These are phyloP conservation scores for Annona squamosa DNA, from an alignment of 164 flowering plant genomes.

Conservation along the genomic window DNA sequence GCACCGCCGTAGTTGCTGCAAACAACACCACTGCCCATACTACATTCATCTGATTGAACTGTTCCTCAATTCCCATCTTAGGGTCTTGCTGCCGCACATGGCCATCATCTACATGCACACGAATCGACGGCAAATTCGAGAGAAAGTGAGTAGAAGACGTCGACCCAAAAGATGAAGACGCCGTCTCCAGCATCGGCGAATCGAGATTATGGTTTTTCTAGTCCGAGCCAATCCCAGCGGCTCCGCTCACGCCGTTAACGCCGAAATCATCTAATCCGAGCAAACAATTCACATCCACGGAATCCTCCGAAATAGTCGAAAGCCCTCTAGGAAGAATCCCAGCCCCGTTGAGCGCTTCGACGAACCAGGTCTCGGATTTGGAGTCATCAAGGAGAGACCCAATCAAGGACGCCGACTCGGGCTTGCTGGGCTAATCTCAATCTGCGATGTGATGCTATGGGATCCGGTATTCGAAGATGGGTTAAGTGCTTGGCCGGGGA, in stretches of 20 bases:
- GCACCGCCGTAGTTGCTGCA: background rate
- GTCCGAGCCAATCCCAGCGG: background rate
- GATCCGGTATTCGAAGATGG: too few relatives aligned
- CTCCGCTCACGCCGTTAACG: background rate
- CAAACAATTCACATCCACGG: constrained; percentile 39
- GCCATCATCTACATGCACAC: constrained; percentile 53
- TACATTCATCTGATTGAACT: constrained; percentile 51
- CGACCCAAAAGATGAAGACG: constrained; percentile 62
- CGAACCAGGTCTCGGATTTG: constrained; percentile 81
- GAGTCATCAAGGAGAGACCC: constrained; percentile 60
- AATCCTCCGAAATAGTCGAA: constrained; percentile 39
- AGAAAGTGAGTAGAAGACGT: constrained; percentile 64
- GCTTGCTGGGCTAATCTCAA: constrained; percentile 45
- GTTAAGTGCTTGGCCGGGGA: too few relatives aligned
- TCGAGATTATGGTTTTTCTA: background rate
- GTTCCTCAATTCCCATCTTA: constrained; percentile 58
- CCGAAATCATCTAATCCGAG: constrained; percentile 38
- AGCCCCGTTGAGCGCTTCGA: constrained; percentile 63
- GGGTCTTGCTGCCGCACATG: constrained; percentile 26
- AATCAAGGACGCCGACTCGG: constrained; percentile 56
- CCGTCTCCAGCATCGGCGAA: constrained; percentile 52
- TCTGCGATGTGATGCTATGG: too few relatives aligned
- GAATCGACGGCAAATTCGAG: constrained; percentile 62
- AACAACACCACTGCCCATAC: background rate
- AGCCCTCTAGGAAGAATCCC: constrained; percentile 45